These are phyloP conservation scores for Viridothelium virens DNA, from an alignment of 495 filamentous ascomycete genomes.

Conservation along the genomic window DNA sequence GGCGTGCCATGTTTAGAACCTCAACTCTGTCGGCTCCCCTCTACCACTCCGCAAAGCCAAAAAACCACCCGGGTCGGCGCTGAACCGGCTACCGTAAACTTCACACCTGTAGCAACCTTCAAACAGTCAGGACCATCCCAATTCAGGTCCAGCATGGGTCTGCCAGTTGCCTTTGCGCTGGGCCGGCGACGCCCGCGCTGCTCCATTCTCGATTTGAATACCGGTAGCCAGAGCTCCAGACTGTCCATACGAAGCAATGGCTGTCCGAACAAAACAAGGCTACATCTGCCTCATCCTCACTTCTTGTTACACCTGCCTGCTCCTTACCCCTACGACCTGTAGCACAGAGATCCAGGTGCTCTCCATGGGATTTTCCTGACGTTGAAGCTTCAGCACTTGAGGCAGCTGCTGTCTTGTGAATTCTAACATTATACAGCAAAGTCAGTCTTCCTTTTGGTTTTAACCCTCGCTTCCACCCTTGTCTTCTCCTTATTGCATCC, in stretches of 20 bases:
- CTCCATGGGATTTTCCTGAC: not conserved
- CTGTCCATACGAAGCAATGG: conserved; percentile 10
- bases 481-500: not conserved
- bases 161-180: not conserved
- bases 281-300: not conserved
- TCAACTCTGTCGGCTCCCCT: conserved; percentile 11
- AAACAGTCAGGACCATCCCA: not conserved
- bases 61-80: not conserved
- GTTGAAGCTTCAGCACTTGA: not conserved
- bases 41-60: not conserved
- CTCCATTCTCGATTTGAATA: conserved; percentile 3
- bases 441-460: not conserved
- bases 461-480: not conserved
- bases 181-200: not conserved
- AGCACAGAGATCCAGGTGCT: not conserved
- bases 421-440: not conserved
- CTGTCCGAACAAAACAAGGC: conserved; percentile 10
- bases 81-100: not conserved
- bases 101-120: not conserved
- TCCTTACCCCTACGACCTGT: not conserved
- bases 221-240: conserved; percentile 7
- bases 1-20: conserved; percentile 9
- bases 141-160: not conserved
- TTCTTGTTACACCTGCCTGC: not conserved
- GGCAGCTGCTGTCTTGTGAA: conserved; percentile 5